Base-by-base conservation (phyloP, 148 eudicot species). In the Silene conica region DNA sequence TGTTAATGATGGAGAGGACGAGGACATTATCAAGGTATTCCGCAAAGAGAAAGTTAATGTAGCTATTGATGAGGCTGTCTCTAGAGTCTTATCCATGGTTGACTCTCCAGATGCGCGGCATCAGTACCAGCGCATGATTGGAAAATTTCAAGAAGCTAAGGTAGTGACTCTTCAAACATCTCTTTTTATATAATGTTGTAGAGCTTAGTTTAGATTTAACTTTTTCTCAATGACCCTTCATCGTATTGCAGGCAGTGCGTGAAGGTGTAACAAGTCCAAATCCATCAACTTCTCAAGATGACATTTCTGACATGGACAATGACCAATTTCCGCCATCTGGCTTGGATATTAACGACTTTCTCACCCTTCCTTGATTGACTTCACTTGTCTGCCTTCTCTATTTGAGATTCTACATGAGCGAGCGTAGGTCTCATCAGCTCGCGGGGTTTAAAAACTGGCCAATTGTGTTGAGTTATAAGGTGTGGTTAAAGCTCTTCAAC, bases 71-170 rank as follows among this genome's bases (percentile, higher is more conserved):
- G 92, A 93, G 73, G 96, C 96, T 68, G 92, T 95, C 72, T 80
- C 89, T 28, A 90, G 87, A 76, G 99, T 95, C 68, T 77, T 87
- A 45, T 86, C 88, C 31, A 92, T 95, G 99, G 96, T 90, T 12
- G 86, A 89, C n/a, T 88, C 86, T 79, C 89, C 89, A 26, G 84
- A 80, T 50, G 98, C 98, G 19, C 90, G 90, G 1, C 89, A 87
- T 74, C 98, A 93, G 65, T 93, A 93, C 77, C 84, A 76, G 14
- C 98, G 98, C 75, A 79, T 93, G 90, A 88, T 90, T 64, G 85
- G 81, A 75, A 84, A 85, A 75, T 84, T 77, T 74, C 88, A 87
- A 75, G 87, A 90, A 84, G 96, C 92, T 77, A 92, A 90, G 99
- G 97, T 95, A 78, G 74, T 28, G 12, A 22, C 55, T 48, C 45